phyloP scores from a whole-genome alignment of 306 rosid genomes.

The Ormosia emarginata region DNA sequence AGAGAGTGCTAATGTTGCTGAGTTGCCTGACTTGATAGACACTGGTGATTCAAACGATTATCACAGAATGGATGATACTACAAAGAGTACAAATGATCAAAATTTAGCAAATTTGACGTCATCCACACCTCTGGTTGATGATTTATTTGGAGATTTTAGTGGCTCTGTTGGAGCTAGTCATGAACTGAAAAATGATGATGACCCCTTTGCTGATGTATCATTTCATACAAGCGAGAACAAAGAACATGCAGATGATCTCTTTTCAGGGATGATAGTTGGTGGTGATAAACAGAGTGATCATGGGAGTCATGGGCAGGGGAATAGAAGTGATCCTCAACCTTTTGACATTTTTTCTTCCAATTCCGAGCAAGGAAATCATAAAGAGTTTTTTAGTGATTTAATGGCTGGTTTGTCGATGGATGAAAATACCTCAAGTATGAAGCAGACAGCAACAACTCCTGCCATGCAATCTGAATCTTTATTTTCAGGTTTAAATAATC shows the following conservation, averaged over 20 bases:
- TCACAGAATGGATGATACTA: slow-evolving; percentile 26
- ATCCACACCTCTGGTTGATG: slow-evolving; percentile 66
- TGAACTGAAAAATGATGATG: slow-evolving; percentile 63
- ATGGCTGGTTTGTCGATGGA: slow-evolving; percentile 66
- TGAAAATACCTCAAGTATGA: slow-evolving; percentile 42
- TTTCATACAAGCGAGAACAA: slow-evolving; percentile 62
- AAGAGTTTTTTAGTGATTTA: slow-evolving; percentile 49
- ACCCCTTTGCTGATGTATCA: slow-evolving; percentile 93
- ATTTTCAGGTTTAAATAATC: slow-evolving; percentile 48
- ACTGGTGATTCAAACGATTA: slow-evolving; percentile 62
- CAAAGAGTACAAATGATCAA: slow-evolving; percentile 39
- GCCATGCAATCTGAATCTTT: slow-evolving; percentile 40
- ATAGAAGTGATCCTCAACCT: slow-evolving; percentile 44
- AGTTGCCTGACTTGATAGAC: slow-evolving; percentile 85
- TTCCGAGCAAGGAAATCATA: slow-evolving; percentile 43
- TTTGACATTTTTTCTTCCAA: slow-evolving; percentile 71
- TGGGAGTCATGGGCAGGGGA: slow-evolving; percentile 34
- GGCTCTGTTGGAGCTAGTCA: slow-evolving; percentile 36
- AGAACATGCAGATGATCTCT: slow-evolving; percentile 67
- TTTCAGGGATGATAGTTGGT: slow-evolving; percentile 78
- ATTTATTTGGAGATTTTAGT: slow-evolving; percentile 75
- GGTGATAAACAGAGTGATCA: slow-evolving; percentile 44
- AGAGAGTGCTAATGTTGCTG: slow-evolving; percentile 38
- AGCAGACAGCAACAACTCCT: slow-evolving; percentile 50
- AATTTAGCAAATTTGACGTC: slow-evolving; percentile 40